phyloP scores from a whole-genome alignment of 345 rosid genomes.

The Kernera saxatilis region DNA sequence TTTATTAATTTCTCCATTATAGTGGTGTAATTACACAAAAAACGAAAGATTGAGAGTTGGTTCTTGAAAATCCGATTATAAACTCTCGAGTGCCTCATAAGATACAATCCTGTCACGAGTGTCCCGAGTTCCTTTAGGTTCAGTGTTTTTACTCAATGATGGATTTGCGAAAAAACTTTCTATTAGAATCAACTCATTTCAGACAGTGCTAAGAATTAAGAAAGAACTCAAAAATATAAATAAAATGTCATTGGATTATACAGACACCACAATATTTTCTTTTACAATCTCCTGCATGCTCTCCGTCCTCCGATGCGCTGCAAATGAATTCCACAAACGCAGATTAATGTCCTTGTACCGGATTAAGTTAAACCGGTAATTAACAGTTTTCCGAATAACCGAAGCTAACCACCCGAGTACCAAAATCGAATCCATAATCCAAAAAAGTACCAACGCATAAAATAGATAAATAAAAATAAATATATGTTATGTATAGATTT shows the following conservation, averaged over 20 bases:
- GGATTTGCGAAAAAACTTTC: neutral
- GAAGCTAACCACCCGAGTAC: neutral
- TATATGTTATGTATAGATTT: neutral
- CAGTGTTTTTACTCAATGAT: neutral
- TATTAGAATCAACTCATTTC: neutral
- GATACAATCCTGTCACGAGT: neutral
- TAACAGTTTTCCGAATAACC: neutral
- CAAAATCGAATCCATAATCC: neutral
- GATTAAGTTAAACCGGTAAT: neutral
- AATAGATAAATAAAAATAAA: neutral
- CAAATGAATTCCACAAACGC: neutral
- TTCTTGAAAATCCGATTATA: neutral
- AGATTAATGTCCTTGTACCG: neutral
- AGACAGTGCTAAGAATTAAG: neutral
- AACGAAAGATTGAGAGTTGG: neutral
- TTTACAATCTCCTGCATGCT: slow-evolving; percentile 39
- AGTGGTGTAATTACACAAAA: neutral
- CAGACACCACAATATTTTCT: slow-evolving; percentile 50
- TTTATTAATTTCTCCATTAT: neutral
- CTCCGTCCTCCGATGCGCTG: slow-evolving; percentile 59
- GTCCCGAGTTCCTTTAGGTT: neutral
- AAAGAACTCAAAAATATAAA: neutral
- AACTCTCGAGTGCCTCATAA: neutral
- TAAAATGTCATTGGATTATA: slow-evolving; percentile 47
- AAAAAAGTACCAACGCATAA: too few species aligned